These are phyloP conservation scores for Suillus brevipes DNA, from an alignment of 768 basidiomycete genomes.

Conservation along the genomic window DNA sequence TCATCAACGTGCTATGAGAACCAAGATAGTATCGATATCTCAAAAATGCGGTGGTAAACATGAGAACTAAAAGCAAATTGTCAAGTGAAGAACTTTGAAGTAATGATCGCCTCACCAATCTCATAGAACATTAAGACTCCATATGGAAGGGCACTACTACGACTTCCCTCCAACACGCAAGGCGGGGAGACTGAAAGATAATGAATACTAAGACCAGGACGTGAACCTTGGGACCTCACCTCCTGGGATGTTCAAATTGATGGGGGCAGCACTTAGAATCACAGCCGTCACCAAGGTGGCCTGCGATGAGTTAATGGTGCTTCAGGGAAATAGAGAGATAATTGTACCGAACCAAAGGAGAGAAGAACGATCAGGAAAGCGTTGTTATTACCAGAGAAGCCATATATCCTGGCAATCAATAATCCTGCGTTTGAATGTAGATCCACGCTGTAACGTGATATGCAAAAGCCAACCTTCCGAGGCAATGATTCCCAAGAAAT, in stretches of 20 bases:
- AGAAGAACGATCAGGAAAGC: background rate
- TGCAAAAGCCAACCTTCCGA: background rate
- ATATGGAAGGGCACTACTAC: slow-evolving; percentile 6
- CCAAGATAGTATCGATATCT: slow-evolving; percentile 7
- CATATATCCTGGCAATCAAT: background rate
- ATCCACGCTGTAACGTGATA: background rate
- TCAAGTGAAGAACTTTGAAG: background rate
- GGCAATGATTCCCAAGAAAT: background rate
- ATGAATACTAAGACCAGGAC: background rate
- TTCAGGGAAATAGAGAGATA: background rate
- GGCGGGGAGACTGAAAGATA: background rate
- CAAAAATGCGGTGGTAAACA: slow-evolving; percentile 1
- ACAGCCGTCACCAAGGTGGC: background rate
- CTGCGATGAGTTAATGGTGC: background rate
- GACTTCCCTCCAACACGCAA: slow-evolving; percentile 2
- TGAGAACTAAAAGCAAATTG: slow-evolving; percentile 1
- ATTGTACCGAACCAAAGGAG: background rate
- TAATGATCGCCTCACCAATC: slow-evolving; percentile 3
- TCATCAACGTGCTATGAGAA: slow-evolving; percentile 5
- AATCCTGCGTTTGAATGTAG: background rate
- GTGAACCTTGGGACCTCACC: background rate
- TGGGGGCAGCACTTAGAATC: slow-evolving; percentile 1
- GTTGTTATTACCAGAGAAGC: background rate
- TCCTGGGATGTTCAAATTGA: background rate
- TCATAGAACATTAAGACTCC: slow-evolving; percentile 6